These are phyloP conservation scores for Cutaneotrichosporon cutaneum DNA, from an alignment of 1,284 basidiomycete species.

Conservation along the genomic window DNA sequence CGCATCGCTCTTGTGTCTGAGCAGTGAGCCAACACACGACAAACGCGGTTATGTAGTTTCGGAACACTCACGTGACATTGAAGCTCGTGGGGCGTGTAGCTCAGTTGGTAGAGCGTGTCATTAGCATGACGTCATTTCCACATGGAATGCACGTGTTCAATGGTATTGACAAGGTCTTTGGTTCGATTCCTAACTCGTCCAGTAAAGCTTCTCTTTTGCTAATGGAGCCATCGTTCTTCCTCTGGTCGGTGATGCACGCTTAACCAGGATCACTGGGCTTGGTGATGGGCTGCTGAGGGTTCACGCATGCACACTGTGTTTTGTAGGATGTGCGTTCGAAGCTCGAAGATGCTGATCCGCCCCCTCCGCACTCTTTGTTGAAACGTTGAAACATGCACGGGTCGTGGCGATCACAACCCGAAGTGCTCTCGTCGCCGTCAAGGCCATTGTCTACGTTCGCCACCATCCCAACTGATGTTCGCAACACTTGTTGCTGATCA, in stretches of 20 bases:
- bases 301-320: not conserved
- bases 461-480: not conserved
- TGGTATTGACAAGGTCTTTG: conserved; percentile 7
- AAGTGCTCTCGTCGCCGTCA: not conserved
- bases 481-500: not conserved
- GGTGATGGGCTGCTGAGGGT: not conserved
- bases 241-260: too few relatives aligned
- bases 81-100: conserved; percentile 4
- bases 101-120: conserved; percentile 10
- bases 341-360: too few relatives aligned
- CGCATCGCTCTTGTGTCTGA: too few relatives aligned
- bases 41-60: not conserved
- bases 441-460: not conserved
- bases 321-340: too few relatives aligned
- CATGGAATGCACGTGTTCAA: not conserved
- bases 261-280: not conserved
- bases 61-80: not conserved
- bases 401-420: not conserved
- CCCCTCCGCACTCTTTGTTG: too few relatives aligned
- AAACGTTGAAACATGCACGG: too few relatives aligned
- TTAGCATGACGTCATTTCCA: not conserved
- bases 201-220: conserved; percentile 3
- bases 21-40: too few relatives aligned
- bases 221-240: too few relatives aligned
- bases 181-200: conserved; percentile 10